Conservation (phyloP, 2,329 filamentous ascomycete genomes). For the Fusarium sp. region DNA sequence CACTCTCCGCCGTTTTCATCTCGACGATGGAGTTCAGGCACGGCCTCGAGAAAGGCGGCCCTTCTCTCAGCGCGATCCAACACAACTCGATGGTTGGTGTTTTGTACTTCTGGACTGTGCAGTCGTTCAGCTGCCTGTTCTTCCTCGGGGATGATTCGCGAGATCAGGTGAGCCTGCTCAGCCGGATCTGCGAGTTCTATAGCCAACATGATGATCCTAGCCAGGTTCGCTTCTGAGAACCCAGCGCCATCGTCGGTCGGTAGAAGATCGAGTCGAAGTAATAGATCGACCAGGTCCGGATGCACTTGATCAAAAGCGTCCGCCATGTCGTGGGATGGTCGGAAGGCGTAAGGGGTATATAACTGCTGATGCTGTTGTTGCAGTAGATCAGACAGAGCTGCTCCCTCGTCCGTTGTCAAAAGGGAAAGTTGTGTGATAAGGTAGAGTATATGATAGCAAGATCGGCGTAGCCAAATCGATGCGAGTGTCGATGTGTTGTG, state of each 20-base stretch:
- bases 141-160: conserved; percentile 40
- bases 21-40: not conserved
- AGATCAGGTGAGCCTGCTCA: conserved; percentile 35
- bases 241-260: not conserved
- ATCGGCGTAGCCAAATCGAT: not conserved
- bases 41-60: not conserved
- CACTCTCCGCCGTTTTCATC: conserved; percentile 18
- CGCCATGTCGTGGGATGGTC: not conserved
- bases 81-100: conserved; percentile 18
- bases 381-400: not conserved
- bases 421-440: not conserved
- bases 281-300: conserved; percentile 35
- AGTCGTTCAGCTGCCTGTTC: conserved; percentile 34
- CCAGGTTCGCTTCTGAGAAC: conserved; percentile 29
- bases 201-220: conserved; percentile 30
- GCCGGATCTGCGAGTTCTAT: conserved; percentile 33
- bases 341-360: not conserved
- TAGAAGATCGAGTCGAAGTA: conserved; percentile 18
- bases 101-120: conserved; percentile 20
- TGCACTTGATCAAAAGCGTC: conserved; percentile 34
- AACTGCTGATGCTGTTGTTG: not conserved
- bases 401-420: not conserved
- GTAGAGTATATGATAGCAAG: not conserved
- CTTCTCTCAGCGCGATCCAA: conserved; percentile 32
- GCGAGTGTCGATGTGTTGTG: not conserved